phyloP scores from a whole-genome alignment of 495 filamentous ascomycete genomes.

The Usnea hakonensis region DNA sequence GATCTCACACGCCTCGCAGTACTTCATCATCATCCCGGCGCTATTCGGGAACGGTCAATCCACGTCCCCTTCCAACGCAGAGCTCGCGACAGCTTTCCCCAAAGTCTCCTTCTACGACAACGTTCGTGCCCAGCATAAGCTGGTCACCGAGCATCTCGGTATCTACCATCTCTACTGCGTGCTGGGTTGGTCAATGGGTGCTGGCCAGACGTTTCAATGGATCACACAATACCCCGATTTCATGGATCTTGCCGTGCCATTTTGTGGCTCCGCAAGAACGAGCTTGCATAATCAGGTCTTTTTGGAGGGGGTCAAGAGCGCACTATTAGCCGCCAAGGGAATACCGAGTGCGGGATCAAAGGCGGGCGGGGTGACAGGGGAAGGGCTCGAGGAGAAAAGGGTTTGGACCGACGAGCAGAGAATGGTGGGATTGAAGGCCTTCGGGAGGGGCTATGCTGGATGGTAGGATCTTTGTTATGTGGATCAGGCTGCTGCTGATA shows the following conservation, averaged over 20 bases:
- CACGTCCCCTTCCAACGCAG: slow-evolving; percentile 58
- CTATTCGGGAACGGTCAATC: slow-evolving; percentile 70
- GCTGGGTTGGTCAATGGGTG: slow-evolving; percentile 66
- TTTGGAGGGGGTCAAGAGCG: slow-evolving; percentile 61
- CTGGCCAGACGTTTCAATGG: slow-evolving; percentile 62
- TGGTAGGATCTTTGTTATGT: slow-evolving; percentile 39
- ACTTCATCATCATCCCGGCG: slow-evolving; percentile 63
- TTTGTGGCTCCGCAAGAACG: slow-evolving; percentile 61
- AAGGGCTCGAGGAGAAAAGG: slow-evolving; percentile 34
- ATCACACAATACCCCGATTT: slow-evolving; percentile 64
- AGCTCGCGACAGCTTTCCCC: slow-evolving; percentile 48
- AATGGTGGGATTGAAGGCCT: slow-evolving; percentile 56
- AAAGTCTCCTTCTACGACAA: slow-evolving; percentile 60
- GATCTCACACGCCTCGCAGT: slow-evolving; percentile 23
- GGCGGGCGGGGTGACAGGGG: slow-evolving; percentile 30
- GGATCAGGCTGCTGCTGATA: neutral
- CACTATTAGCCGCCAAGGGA: slow-evolving; percentile 55
- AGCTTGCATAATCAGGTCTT: slow-evolving; percentile 67
- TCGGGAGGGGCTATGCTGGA: slow-evolving; percentile 65
- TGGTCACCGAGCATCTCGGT: slow-evolving; percentile 56
- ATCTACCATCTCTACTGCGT: slow-evolving; percentile 56
- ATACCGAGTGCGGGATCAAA: slow-evolving; percentile 43
- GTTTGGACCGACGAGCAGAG: slow-evolving; percentile 50
- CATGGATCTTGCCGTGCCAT: slow-evolving; percentile 57
- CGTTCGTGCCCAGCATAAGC: slow-evolving; percentile 56